Base-by-base conservation (phyloP, 768 basidiomycete genomes). In the Clitopilus passeckerianus region DNA sequence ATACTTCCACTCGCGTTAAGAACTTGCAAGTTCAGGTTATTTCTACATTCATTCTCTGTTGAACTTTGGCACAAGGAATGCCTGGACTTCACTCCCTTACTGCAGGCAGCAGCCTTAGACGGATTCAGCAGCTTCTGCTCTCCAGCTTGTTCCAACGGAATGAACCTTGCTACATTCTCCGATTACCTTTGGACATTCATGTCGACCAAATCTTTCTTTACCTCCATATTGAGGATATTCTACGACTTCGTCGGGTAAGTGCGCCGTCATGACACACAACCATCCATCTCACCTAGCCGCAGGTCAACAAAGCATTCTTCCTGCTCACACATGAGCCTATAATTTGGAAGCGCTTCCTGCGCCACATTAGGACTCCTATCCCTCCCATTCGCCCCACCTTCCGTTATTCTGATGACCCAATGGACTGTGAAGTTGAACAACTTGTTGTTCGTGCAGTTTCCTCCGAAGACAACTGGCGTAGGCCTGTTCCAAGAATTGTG, bases 321-420 rank as follows among this genome's bases (percentile, higher is more conserved):
- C 69, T 84, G 30, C 75, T 90, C 59, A 87, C 86, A 0, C 85
- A 89, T 59, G 82, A 89, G 62, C 81, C 86, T 16, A 71, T 82
- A 52, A 83, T 89, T 41, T 90, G 89, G 89, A 87, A 85, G 68
- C 80, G 81, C 16, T 82, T 86, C 60, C 72, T 90, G 59, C 68
- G 73, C 41, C 68, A 72, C n/a, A 74, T 87, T 61, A 75, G 75
- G 23, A 73, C 85, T n/a, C 84, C 83, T 8, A 70, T 86, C 16
- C 81, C 86, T 5, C 85, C 84, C 4, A 70, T 87, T 5, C 85
- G 86, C 1, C 87, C 87, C 0, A 85, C 84, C 0, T 74, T 77
- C 61, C 76, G 78, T 33, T 82, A 83, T 64, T 70, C 70, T 15
- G 63, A 70, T 14, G 59, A 67, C 54, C 57, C 66, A 7, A 76